Evolutionary conservation across 108 stramenopile species (phyloP).

Genomic region (Chaetoceros tenuissimus): DNA sequence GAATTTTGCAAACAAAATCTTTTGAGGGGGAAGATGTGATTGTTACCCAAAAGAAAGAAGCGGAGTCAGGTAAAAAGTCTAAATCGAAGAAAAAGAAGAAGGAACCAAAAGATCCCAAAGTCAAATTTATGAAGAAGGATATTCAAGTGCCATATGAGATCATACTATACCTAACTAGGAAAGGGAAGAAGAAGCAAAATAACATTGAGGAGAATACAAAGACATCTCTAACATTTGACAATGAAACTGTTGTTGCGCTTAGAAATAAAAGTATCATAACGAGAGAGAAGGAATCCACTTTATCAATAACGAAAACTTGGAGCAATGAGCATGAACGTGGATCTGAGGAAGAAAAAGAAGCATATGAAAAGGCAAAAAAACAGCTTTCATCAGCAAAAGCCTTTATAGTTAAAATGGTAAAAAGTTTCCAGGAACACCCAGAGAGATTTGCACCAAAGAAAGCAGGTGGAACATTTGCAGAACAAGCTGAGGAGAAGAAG

Average conservation of each 20-base stretch:
- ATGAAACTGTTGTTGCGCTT: neutral
- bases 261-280: neutral
- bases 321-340: neutral
- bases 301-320: neutral
- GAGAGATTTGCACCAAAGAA: neutral
- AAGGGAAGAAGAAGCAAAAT: neutral
- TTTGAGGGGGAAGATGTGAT: neutral
- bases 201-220: slow-evolving; percentile 4
- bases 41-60: neutral
- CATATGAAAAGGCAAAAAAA: slow-evolving; percentile 2
- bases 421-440: neutral
- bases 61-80: neutral
- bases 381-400: neutral
- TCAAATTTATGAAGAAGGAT: neutral
- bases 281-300: neutral
- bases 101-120: neutral
- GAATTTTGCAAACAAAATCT: neutral
- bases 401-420: neutral
- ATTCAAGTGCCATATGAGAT: neutral
- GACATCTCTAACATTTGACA: neutral
- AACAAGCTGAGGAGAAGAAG: slow-evolving; percentile 5
- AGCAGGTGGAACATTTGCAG: slow-evolving; percentile 7
- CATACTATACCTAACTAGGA: neutral
- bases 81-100: neutral
- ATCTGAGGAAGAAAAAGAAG: neutral